Percentiles rank a stretch among this genome's conserved stretches.
These are phyloP conservation scores for Adansonia digitata DNA, from an alignment of 345 rosid genomes.

Conservation along the genomic window DNA sequence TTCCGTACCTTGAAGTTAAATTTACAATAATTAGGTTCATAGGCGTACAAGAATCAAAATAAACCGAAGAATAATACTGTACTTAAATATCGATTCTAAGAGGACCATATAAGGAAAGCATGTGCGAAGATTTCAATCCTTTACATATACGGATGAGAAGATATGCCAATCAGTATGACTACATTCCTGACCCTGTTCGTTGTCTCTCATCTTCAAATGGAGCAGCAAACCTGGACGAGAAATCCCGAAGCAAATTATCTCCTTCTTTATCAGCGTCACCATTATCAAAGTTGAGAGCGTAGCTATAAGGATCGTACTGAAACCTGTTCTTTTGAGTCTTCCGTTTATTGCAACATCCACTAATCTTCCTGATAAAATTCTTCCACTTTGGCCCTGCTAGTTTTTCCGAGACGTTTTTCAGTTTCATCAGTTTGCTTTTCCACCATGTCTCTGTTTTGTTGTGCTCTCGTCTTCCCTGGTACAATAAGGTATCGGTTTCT, in stretches of 20 bases:
- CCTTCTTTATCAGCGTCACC: slow-evolving; percentile 29
- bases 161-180: neutral
- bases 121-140: neutral
- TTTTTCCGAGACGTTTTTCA: slow-evolving; percentile 41
- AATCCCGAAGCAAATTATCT: slow-evolving; percentile 15
- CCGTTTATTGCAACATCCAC: slow-evolving; percentile 22
- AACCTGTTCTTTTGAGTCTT: slow-evolving; percentile 21
- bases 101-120: neutral
- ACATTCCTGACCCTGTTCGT: neutral
- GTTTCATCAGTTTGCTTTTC: slow-evolving; percentile 29
- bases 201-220: slow-evolving; percentile 10
- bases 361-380: slow-evolving; percentile 40
- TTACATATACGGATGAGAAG: neutral
- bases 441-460: slow-evolving; percentile 26
- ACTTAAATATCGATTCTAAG: neutral
- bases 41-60: neutral
- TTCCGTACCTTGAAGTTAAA: neutral
- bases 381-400: slow-evolving; percentile 44
- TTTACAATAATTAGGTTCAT: neutral
- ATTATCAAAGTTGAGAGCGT: slow-evolving; percentile 55
- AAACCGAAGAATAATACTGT: neutral
- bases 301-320: slow-evolving; percentile 49
- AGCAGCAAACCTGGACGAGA: slow-evolving; percentile 22
- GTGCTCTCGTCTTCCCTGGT: slow-evolving; percentile 7
- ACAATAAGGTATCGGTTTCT: slow-evolving; percentile 8